Conservation (phyloP, 2,329 filamentous ascomycete species). For the Cercospora sp. region DNA sequence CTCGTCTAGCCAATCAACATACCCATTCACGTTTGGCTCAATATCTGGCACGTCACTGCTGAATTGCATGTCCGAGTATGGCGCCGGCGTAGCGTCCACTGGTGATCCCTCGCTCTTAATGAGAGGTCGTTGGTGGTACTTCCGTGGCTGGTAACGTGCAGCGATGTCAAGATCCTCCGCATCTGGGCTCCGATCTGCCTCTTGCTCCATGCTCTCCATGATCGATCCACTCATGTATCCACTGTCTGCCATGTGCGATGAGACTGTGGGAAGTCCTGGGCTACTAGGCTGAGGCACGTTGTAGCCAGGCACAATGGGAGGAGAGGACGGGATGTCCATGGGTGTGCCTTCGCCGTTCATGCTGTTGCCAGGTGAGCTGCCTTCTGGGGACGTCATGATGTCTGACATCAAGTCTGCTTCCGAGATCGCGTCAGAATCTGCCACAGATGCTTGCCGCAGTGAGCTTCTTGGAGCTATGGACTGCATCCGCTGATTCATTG, state of each 20-base stretch:
- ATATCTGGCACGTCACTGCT: slow-evolving; percentile 11
- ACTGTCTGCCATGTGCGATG: slow-evolving; percentile 58
- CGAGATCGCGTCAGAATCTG: slow-evolving; percentile 36
- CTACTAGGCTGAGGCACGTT: slow-evolving; percentile 64
- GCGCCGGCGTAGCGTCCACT: slow-evolving; percentile 20
- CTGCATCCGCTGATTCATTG: slow-evolving; percentile 34
- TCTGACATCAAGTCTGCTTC: slow-evolving; percentile 43
- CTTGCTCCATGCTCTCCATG: slow-evolving; percentile 66
- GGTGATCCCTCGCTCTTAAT: slow-evolving; percentile 33
- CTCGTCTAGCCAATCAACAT: not conserved
- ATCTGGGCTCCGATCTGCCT: slow-evolving; percentile 41
- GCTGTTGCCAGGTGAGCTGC: slow-evolving; percentile 50
- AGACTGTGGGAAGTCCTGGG: slow-evolving; percentile 61
- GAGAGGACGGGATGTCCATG: slow-evolving; percentile 83
- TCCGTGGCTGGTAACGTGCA: slow-evolving; percentile 36
- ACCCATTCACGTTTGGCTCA: not conserved
- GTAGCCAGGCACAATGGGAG: slow-evolving; percentile 68
- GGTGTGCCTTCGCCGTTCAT: slow-evolving; percentile 62
- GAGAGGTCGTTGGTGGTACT: slow-evolving; percentile 24
- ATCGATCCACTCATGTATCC: slow-evolving; percentile 78
- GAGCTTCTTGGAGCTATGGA: slow-evolving; percentile 32
- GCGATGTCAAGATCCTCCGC: slow-evolving; percentile 41
- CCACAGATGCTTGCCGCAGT: slow-evolving; percentile 35
- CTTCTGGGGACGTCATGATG: slow-evolving; percentile 48
- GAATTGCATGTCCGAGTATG: slow-evolving; percentile 15